phyloP scores from a whole-genome alignment of 1,284 basidiomycete genomes.

The Cutaneotrichosporon cutaneum region DNA sequence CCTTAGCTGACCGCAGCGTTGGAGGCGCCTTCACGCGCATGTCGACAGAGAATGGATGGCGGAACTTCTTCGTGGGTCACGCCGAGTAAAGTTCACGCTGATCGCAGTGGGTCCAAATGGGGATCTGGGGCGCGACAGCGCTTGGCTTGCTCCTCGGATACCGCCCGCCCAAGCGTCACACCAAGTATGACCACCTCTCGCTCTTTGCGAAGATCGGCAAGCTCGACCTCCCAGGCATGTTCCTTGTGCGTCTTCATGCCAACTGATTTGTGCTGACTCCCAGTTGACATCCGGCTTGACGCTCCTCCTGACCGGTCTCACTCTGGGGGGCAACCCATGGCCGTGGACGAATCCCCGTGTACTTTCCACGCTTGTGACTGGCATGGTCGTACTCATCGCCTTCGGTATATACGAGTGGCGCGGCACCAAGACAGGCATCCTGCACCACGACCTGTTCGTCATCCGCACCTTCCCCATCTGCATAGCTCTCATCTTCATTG shows the following conservation, averaged over 20 bases:
- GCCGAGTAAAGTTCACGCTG: neutral
- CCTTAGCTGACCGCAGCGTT: neutral
- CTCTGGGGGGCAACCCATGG: slow-evolving; percentile 19
- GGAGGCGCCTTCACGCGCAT: slow-evolving; percentile 2
- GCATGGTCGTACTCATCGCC: slow-evolving; percentile 7
- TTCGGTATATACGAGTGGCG: slow-evolving; percentile 19
- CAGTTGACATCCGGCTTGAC: slow-evolving; percentile 10
- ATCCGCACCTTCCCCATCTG: slow-evolving; percentile 21
- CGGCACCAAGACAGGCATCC: slow-evolving; percentile 15
- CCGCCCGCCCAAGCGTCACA: slow-evolving; percentile 21
- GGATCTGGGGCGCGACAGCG: slow-evolving; percentile 11
- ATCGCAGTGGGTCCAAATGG: slow-evolving; percentile 21
- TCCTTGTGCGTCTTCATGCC: slow-evolving; percentile 2
- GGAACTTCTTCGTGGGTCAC: slow-evolving; percentile 12
- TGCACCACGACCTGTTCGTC: slow-evolving; percentile 27
- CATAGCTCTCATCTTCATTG: slow-evolving; percentile 23
- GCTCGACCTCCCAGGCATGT: slow-evolving; percentile 15
- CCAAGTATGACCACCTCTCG: slow-evolving; percentile 14
- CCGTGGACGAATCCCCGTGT: slow-evolving; percentile 15
- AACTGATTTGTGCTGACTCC: neutral
- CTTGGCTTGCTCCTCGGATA: slow-evolving; percentile 12
- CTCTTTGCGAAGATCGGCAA: slow-evolving; percentile 12
- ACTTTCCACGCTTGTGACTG: slow-evolving; percentile 11
- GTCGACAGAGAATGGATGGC: slow-evolving; percentile 9
- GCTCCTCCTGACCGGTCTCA: slow-evolving; percentile 10